Percentiles rank a stretch among this genome's conserved stretches.
Evolutionary conservation across 768 basidiomycete genomes (phyloP).

Genomic region (Gyrodon lividus): DNA sequence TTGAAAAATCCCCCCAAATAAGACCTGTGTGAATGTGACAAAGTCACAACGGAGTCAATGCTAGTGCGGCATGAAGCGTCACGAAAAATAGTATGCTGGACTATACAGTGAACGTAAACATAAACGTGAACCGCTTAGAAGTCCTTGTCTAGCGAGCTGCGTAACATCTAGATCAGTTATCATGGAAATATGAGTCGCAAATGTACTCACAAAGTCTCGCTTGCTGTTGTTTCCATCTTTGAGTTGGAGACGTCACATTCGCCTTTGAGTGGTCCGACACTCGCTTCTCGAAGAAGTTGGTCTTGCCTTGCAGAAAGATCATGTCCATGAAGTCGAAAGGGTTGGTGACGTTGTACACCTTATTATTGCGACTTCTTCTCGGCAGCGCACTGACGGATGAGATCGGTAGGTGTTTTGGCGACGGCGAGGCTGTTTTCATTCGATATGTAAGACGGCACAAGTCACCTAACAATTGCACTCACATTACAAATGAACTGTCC

Average conservation of each 20-base stretch:
- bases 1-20: too few species aligned
- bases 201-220: constrained; percentile 37
- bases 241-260: constrained; percentile 40
- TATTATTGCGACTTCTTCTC: constrained; percentile 49
- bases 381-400: too few species aligned
- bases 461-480: too few species aligned
- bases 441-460: too few species aligned
- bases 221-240: neutral
- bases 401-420: too few species aligned
- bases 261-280: constrained; percentile 79
- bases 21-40: too few species aligned
- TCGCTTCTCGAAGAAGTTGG: constrained; percentile 93
- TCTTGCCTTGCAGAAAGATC: constrained; percentile 74
- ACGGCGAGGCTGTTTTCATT: too few species aligned
- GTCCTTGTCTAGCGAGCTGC: constrained; percentile 33
- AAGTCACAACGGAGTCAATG: too few species aligned
- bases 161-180: neutral
- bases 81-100: neutral
- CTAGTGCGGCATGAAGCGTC: constrained; percentile 5
- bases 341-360: constrained; percentile 40
- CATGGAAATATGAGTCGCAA: neutral
- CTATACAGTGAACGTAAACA: neutral
- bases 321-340: too few species aligned
- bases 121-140: constrained; percentile 26
- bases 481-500: too few species aligned